Percentiles rank a stretch among this genome's conserved stretches.
These are phyloP conservation scores for Termitomyces sp. DNA, from an alignment of 768 basidiomycete species.

Conservation along the genomic window DNA sequence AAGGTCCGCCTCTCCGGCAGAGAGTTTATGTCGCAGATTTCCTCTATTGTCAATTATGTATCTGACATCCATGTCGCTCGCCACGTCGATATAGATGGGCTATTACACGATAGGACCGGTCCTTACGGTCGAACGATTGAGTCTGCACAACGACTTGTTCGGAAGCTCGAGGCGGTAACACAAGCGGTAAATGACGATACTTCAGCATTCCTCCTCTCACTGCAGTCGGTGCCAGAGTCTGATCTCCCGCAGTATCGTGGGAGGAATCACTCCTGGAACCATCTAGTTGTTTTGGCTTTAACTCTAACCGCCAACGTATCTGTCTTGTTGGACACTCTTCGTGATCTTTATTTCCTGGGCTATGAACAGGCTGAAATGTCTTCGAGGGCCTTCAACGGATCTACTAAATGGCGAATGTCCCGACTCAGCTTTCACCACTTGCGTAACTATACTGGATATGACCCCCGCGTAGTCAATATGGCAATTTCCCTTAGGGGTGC, in stretches of 20 bases:
- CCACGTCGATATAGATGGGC: conserved; percentile 79
- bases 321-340: conserved; percentile 52
- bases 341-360: conserved; percentile 55
- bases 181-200: conserved; percentile 77
- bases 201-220: conserved; percentile 48
- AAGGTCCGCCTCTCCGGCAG: conserved; percentile 39
- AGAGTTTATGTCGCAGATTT: conserved; percentile 49
- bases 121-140: conserved; percentile 62
- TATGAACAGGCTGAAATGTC: conserved; percentile 68
- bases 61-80: conserved; percentile 75
- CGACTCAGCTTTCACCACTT: conserved; percentile 55
- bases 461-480: conserved; percentile 51
- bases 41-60: conserved; percentile 51
- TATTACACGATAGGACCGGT: conserved; percentile 46
- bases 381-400: conserved; percentile 64
- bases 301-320: conserved; percentile 53
- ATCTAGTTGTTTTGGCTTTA: conserved; percentile 41
- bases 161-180: conserved; percentile 61
- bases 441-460: conserved; percentile 13
- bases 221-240: conserved; percentile 44
- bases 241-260: conserved; percentile 26
- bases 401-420: conserved; percentile 76
- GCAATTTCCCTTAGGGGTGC: conserved; percentile 30
- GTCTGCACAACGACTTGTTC: conserved; percentile 60
- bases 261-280: conserved; percentile 31